These are phyloP conservation scores for Raphanus hybrid DNA, from an alignment of 441 rosid genomes.

Conservation along the genomic window DNA sequence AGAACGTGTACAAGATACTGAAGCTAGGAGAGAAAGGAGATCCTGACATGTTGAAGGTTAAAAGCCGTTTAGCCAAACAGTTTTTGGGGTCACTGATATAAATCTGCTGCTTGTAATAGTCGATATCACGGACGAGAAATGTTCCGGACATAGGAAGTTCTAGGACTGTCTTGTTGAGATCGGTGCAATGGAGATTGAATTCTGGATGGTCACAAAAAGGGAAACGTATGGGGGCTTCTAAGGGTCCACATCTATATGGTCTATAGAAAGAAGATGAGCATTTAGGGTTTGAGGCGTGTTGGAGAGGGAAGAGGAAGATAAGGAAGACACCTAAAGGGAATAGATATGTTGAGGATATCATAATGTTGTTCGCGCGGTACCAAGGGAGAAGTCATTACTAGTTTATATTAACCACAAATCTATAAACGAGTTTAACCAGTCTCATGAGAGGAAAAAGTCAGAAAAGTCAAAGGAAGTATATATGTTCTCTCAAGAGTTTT, in stretches of 20 bases:
- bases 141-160: slow-evolving; percentile 57
- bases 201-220: slow-evolving; percentile 67
- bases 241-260: slow-evolving; percentile 40
- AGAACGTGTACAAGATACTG: slow-evolving; percentile 20
- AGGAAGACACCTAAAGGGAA: slow-evolving; percentile 39
- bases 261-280: slow-evolving; percentile 41
- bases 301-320: slow-evolving; percentile 21
- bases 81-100: slow-evolving; percentile 1
- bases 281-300: not conserved
- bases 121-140: slow-evolving; percentile 52
- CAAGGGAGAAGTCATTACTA: not conserved
- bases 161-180: slow-evolving; percentile 39
- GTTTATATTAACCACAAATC: not conserved
- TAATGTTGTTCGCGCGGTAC: not conserved
- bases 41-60: slow-evolving; percentile 20
- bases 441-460: not conserved
- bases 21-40: not conserved
- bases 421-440: not conserved
- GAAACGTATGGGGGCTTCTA: slow-evolving; percentile 47
- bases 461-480: not conserved
- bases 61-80: slow-evolving; percentile 24
- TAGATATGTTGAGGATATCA: slow-evolving; percentile 12
- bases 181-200: slow-evolving; percentile 53
- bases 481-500: not conserved
- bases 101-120: slow-evolving; percentile 52